Evolutionary conservation across 1,284 basidiomycete genomes (phyloP).

Genomic region (Sanguinoderma infundibulare): DNA sequence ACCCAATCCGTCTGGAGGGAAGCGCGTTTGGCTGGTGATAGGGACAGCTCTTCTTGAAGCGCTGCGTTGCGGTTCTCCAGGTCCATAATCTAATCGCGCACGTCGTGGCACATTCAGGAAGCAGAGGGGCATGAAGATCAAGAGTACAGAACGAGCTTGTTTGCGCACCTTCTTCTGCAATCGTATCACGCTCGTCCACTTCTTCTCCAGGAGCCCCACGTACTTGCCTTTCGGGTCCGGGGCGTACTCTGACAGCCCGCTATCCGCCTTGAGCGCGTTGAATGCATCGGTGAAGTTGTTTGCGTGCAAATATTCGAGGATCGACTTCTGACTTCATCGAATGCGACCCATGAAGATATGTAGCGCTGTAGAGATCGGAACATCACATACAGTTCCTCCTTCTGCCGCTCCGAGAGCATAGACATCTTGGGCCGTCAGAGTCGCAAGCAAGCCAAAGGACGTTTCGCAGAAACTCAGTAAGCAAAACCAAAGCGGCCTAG

Average conservation of each 20-base stretch:
- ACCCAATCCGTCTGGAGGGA: constrained; percentile 64
- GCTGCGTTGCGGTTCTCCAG: constrained; percentile 70
- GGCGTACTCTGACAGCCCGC: constrained; percentile 29
- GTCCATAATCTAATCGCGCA: constrained; percentile 66
- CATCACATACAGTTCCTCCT: constrained; percentile 72
- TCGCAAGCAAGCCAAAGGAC: not conserved
- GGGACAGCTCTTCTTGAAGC: constrained; percentile 52
- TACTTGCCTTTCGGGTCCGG: constrained; percentile 59
- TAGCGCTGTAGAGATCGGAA: constrained; percentile 9
- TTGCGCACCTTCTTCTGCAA: constrained; percentile 76
- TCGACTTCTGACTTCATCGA: constrained; percentile 69
- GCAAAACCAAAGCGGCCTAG: constrained; percentile 5
- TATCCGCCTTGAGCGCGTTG: constrained; percentile 64
- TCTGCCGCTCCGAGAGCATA: constrained; percentile 60
- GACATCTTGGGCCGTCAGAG: constrained; percentile 25
- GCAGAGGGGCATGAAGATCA: not conserved
- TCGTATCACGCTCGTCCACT: constrained; percentile 83
- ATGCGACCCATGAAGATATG: constrained; percentile 15
- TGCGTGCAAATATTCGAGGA: constrained; percentile 78
- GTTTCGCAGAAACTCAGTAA: constrained; percentile 9
- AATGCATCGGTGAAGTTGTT: constrained; percentile 66
- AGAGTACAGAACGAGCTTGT: not conserved
- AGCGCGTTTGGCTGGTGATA: constrained; percentile 32
- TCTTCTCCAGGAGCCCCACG: constrained; percentile 79
- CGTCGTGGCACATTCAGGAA: not conserved